phyloP scores from a whole-genome alignment of 1,284 basidiomycete genomes.

The Irpex sp. region DNA sequence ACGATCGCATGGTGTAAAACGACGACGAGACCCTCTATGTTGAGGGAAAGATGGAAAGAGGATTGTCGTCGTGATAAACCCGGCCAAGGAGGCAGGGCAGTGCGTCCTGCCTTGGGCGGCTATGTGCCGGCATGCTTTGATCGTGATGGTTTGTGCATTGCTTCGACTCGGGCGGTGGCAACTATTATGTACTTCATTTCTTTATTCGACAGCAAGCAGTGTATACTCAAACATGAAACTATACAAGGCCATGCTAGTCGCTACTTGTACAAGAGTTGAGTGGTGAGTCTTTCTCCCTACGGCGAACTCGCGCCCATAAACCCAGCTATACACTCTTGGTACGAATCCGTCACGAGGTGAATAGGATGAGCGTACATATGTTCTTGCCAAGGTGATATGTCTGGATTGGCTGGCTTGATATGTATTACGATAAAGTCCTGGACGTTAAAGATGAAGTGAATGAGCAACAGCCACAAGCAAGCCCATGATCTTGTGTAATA shows the following conservation, averaged over 20 bases:
- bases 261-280: not conserved
- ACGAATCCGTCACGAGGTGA: slow-evolving; percentile 42
- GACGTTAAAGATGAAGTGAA: not conserved
- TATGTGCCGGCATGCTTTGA: not conserved
- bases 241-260: too few relatives aligned
- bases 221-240: too few relatives aligned
- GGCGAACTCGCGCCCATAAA: not conserved
- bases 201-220: too few relatives aligned
- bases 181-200: too few relatives aligned
- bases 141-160: not conserved
- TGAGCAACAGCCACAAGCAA: not conserved
- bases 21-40: slow-evolving; percentile 12
- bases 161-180: not conserved
- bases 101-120: slow-evolving; percentile 3
- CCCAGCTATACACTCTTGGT: not conserved
- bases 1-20: slow-evolving; percentile 13
- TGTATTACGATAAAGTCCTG: slow-evolving; percentile 55
- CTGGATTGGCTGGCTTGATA: slow-evolving; percentile 30
- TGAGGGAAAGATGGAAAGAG: not conserved
- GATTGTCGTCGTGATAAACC: not conserved
- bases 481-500: not conserved
- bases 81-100: not conserved
- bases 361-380: slow-evolving; percentile 41
- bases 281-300: not conserved
- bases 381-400: slow-evolving; percentile 31